Evolutionary conservation across 768 basidiomycete genomes (phyloP).

Genomic region (Arthromyces matolae): DNA sequence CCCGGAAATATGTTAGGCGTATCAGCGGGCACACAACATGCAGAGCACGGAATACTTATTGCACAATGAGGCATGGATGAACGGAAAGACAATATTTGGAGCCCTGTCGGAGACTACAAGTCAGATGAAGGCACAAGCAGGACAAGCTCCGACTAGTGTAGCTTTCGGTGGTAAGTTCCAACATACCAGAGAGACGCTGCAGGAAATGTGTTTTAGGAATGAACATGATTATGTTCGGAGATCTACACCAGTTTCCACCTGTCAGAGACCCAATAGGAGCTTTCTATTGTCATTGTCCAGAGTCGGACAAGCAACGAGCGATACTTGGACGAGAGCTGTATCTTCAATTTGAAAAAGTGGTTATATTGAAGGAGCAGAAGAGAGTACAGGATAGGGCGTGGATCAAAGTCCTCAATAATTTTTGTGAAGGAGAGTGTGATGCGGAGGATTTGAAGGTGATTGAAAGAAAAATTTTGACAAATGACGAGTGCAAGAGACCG

Average conservation of each 20-base stretch:
- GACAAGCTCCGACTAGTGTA: neutral
- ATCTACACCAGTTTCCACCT: conserved; percentile 46
- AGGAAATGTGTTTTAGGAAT: no score
- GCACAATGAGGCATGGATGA: conserved; percentile 42
- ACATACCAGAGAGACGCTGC: no score
- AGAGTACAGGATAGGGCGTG: conserved; percentile 22
- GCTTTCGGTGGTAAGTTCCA: no score
- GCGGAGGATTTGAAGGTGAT: neutral
- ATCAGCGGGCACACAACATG: conserved; percentile 15
- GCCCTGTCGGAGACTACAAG: conserved; percentile 11
- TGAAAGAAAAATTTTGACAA: neutral
- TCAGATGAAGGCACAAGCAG: conserved; percentile 4
- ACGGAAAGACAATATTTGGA: conserved; percentile 22
- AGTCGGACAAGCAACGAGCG: conserved; percentile 15
- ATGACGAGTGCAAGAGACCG: conserved; percentile 20
- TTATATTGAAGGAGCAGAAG: conserved; percentile 35
- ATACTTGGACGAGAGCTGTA: conserved; percentile 19
- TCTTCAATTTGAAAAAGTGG: conserved; percentile 27
- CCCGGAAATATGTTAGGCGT: no score
- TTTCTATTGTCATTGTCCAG: conserved; percentile 17
- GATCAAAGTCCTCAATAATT: neutral
- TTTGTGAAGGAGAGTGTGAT: neutral
- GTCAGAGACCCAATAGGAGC: conserved; percentile 24
- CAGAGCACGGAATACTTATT: conserved; percentile 26
- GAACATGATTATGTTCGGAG: conserved; percentile 38